Evolutionary conservation across 2,329 filamentous ascomycete species (phyloP).

Genomic region (Pestalotiopsis sp.): DNA sequence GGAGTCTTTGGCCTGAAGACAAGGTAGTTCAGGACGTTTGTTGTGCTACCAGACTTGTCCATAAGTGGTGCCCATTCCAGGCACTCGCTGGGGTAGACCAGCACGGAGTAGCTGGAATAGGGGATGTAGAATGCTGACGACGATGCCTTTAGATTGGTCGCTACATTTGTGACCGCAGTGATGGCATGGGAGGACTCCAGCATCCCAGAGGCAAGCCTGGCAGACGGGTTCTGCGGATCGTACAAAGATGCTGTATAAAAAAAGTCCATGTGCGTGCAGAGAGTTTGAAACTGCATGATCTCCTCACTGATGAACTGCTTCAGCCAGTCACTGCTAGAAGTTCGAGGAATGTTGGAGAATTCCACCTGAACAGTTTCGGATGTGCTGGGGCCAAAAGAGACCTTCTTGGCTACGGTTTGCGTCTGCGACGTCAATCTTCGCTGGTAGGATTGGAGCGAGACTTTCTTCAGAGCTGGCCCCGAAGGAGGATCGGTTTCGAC

Average conservation of each 20-base stretch:
- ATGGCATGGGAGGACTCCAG: conserved; percentile 21
- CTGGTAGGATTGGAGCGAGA: conserved; percentile 29
- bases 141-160: conserved; percentile 22
- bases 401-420: conserved; percentile 27
- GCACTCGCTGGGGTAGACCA: conserved; percentile 29
- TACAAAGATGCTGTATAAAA: conserved; percentile 14
- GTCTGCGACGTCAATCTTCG: conserved; percentile 26
- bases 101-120: conserved; percentile 28
- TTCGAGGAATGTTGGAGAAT: conserved; percentile 28
- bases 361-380: conserved; percentile 24
- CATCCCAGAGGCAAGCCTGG: conserved; percentile 24
- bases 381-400: conserved; percentile 26
- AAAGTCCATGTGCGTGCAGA: conserved; percentile 30
- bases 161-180: conserved; percentile 24
- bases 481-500: background rate
- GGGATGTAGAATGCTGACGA: conserved; percentile 29
- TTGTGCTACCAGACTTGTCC: conserved; percentile 11
- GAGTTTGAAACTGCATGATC: conserved; percentile 23
- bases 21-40: conserved; percentile 24
- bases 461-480: conserved; percentile 18
- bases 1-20: conserved; percentile 24
- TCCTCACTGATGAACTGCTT: conserved; percentile 25
- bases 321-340: conserved; percentile 25
- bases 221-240: conserved; percentile 19
- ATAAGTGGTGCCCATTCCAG: conserved; percentile 26